Evolutionary conservation across 169 alveolate genomes (phyloP).

Genomic region (Besnoitia besnoiti): DNA sequence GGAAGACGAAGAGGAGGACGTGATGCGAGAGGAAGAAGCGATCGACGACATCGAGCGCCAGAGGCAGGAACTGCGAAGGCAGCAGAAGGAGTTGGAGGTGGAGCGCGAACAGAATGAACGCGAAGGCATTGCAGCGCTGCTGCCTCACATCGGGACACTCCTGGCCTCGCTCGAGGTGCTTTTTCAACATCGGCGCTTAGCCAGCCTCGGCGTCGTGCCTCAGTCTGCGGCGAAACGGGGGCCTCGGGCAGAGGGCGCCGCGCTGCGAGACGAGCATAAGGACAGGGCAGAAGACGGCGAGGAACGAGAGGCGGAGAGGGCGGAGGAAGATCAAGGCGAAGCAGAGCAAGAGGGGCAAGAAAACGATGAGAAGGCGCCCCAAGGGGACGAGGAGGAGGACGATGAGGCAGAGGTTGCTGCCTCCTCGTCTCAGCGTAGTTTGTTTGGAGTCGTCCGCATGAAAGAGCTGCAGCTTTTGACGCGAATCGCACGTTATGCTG

Average conservation of each 20-base stretch:
- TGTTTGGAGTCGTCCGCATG: conserved; percentile 49
- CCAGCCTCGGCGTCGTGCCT: neutral
- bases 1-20: conserved; percentile 40
- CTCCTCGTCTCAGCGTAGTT: neutral
- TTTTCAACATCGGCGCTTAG: conserved; percentile 19
- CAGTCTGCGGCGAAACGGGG: neutral
- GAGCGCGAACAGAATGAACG: conserved; percentile 48
- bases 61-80: neutral
- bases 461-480: conserved; percentile 67
- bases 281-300: neutral
- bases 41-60: neutral
- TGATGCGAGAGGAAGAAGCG: neutral
- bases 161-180: conserved; percentile 53
- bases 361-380: too few relatives aligned
- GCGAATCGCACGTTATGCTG: conserved; percentile 59
- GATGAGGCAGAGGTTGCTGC: too few relatives aligned
- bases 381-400: neutral
- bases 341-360: neutral
- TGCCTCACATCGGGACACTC: conserved; percentile 40
- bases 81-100: neutral
- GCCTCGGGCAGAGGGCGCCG: neutral
- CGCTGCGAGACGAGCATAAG: neutral
- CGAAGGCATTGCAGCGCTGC: conserved; percentile 52
- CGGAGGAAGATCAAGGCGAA: neutral
- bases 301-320: neutral